Evolutionary conservation across 108 stramenopile genomes (phyloP), one percentile per base, ranked within the genome.

Genomic region (Skeletonema marinoi): DNA sequence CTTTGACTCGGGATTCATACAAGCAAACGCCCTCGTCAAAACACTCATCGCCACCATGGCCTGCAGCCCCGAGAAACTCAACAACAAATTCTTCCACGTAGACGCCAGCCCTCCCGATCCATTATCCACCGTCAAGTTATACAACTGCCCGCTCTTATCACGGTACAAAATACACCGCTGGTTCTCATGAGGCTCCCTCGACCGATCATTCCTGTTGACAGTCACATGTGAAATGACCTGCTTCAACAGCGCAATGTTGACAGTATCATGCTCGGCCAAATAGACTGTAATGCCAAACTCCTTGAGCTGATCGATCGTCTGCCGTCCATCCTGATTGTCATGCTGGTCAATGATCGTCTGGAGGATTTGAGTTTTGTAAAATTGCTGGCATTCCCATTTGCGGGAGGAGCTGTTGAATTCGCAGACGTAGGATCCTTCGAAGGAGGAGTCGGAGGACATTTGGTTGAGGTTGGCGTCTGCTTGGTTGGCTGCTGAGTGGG

Each of bases 21-120:
- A 91, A 16, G 85, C 44, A 29, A 86, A 75, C 4, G 84, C 74
- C 32, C 88, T 56, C 10, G 72, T 69, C 10, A 91, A 58, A 7
- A 91, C 70, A n/a, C 77, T 77, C 54, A 91, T 31, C 1, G 88
- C 85, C 42, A 84, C 74, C 36, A 84, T 51, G 4, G 90, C 88
- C 75, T 89, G 84, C 13, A 91, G 25, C 17, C 86, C 85, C 29
- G 88, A 89, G 69, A 86, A 91, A 33, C 75, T 71, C 50, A 80
- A 32, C 4, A 84, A 10, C 6, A 66, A 60, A 33, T 59, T 56
- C 72, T 74, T 63, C 90, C 90, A 91, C 19, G 67, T 67, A 7
- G 38, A 41, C 13, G 82, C 88, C 60, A 87, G 44, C 11, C 80
- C 77, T 14, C 61, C 60, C 41, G 78, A 84, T 61, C 80, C 80